Conservation (phyloP, 2,329 filamentous ascomycete genomes). For the Penicillium sp. region DNA sequence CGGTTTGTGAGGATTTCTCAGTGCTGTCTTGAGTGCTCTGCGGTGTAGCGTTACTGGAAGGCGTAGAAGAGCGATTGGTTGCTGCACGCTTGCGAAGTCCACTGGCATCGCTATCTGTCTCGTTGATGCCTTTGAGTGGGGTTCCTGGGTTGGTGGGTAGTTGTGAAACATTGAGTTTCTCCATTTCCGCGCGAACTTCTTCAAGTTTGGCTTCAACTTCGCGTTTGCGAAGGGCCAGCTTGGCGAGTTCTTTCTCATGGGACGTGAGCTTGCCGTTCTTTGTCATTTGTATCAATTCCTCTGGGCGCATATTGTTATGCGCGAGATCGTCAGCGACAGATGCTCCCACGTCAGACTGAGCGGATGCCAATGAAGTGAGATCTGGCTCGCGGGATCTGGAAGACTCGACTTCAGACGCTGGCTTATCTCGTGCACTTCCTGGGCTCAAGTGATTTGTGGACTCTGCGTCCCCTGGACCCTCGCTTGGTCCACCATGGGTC, state of each 20-base stretch:
- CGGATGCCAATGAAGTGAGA: conserved; percentile 18
- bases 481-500: conserved; percentile 6
- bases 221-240: conserved; percentile 43
- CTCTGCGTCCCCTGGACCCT: background rate
- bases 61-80: conserved; percentile 19
- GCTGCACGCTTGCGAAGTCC: conserved; percentile 20
- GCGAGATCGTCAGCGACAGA: conserved; percentile 20
- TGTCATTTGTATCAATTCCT: conserved; percentile 28
- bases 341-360: conserved; percentile 20
- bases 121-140: conserved; percentile 14
- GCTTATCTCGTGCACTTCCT: background rate
- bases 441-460: background rate
- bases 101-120: conserved; percentile 20
- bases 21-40: conserved; percentile 18
- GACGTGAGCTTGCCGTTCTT: conserved; percentile 35
- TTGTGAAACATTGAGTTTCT: conserved; percentile 27
- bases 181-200: conserved; percentile 35
- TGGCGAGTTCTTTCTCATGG: conserved; percentile 47
- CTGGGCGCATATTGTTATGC: conserved; percentile 21
- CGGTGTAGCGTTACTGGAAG: conserved; percentile 13
- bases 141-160: conserved; percentile 2
- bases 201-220: conserved; percentile 42
- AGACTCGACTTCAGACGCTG: background rate
- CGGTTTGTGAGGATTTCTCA: conserved; percentile 18
- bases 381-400: conserved; percentile 14